A percentile compares a stretch with the other conserved stretches of the same genome.
Evolutionary conservation across 148 eudicot genomes (phyloP).

Genomic region (Simmondsia chinensis): DNA sequence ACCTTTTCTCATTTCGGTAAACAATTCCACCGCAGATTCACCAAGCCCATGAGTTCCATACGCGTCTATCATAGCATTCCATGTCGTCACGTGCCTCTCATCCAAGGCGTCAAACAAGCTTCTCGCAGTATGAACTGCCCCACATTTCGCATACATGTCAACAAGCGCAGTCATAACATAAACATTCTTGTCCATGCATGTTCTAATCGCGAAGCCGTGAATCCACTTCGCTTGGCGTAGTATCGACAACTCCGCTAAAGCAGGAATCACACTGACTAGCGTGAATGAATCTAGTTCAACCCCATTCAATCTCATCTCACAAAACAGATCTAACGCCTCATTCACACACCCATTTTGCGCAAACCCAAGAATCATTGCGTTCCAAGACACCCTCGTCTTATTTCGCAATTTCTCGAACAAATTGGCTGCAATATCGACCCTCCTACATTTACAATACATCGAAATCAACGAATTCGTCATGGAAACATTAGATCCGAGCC

Average conservation of each 20-base stretch:
- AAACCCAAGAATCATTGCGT: slow-evolving; percentile 74
- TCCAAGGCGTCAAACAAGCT: slow-evolving; percentile 60
- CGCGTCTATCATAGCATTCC: slow-evolving; percentile 95
- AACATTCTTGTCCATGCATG: slow-evolving; percentile 47
- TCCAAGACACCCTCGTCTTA: slow-evolving; percentile 86
- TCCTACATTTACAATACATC: slow-evolving; percentile 80
- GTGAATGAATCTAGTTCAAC: slow-evolving; percentile 64
- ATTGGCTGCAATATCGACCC: slow-evolving; percentile 40
- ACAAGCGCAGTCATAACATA: slow-evolving; percentile 79
- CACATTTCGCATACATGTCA: slow-evolving; percentile 92
- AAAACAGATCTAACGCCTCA: slow-evolving; percentile 48
- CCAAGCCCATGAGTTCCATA: slow-evolving; percentile 90
- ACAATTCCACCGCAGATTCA: slow-evolving; percentile 39
- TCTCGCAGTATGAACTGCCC: slow-evolving; percentile 65
- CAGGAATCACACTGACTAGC: slow-evolving; percentile 76
- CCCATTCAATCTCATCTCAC: slow-evolving; percentile 32
- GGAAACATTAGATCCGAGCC: slow-evolving; percentile 42
- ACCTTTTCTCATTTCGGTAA: slow-evolving; percentile 45
- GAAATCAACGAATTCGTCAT: slow-evolving; percentile 73
- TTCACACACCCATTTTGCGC: slow-evolving; percentile 54
- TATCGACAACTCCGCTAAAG: slow-evolving; percentile 67
- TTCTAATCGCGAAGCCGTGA: slow-evolving; percentile 56
- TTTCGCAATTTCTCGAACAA: slow-evolving; percentile 34
- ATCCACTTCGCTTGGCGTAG: slow-evolving; percentile 79
- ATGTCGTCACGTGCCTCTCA: slow-evolving; percentile 60